phyloP scores from a whole-genome alignment of 805 yeast species.

The Teunomyces funiuensis region DNA sequence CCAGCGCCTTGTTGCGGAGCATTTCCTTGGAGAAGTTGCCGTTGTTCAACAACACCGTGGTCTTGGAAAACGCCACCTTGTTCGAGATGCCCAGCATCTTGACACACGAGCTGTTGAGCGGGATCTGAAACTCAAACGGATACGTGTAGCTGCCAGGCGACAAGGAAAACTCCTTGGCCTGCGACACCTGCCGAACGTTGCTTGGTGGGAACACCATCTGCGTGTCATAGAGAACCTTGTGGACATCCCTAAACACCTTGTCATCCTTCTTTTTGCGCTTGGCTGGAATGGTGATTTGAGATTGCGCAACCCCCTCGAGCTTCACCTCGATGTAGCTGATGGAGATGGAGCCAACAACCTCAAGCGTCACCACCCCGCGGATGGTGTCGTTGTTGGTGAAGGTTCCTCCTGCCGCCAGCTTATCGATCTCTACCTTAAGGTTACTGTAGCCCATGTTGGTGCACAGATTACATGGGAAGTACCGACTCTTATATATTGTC shows the following conservation, averaged over 20 bases:
- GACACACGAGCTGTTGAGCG: slow-evolving; percentile 42
- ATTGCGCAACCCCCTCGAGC: slow-evolving; percentile 47
- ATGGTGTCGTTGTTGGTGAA: slow-evolving; percentile 49
- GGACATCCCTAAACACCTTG: slow-evolving; percentile 34
- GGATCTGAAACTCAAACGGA: slow-evolving; percentile 49
- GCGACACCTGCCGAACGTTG: slow-evolving; percentile 44
- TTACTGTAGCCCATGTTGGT: slow-evolving; percentile 13
- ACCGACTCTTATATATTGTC: too few species aligned
- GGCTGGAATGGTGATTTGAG: slow-evolving; percentile 34
- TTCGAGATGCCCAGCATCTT: slow-evolving; percentile 34
- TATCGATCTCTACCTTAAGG: slow-evolving; percentile 36
- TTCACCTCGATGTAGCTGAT: slow-evolving; percentile 51
- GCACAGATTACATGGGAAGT: too few species aligned
- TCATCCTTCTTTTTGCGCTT: slow-evolving; percentile 8
- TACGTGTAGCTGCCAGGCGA: slow-evolving; percentile 52
- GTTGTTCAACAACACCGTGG: slow-evolving; percentile 32
- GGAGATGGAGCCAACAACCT: slow-evolving; percentile 40
- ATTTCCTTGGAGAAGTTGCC: slow-evolving; percentile 24
- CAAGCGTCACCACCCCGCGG: slow-evolving; percentile 40
- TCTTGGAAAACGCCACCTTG: slow-evolving; percentile 29
- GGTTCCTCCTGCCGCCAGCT: slow-evolving; percentile 33
- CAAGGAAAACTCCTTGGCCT: slow-evolving; percentile 44
- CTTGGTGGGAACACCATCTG: slow-evolving; percentile 52
- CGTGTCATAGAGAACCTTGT: slow-evolving; percentile 50
- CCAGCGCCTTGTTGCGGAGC: slow-evolving; percentile 1